These are phyloP conservation scores for Acer yangbiense DNA, from an alignment of 345 rosid genomes.

Conservation along the genomic window DNA sequence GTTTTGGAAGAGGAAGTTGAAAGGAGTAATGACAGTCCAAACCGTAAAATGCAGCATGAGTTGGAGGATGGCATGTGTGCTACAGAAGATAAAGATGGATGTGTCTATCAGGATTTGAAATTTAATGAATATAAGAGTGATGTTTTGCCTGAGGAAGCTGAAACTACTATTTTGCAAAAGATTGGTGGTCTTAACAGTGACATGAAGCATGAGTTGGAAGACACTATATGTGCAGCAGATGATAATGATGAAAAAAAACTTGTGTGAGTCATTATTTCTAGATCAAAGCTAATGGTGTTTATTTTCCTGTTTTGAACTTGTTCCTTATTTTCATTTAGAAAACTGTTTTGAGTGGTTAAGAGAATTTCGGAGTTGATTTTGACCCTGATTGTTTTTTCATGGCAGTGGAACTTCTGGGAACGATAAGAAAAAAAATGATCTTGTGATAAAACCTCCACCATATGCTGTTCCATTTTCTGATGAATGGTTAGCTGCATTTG, in stretches of 20 bases:
- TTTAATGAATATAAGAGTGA: neutral
- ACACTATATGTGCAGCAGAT: conserved; percentile 24
- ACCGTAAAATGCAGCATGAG: conserved; percentile 22
- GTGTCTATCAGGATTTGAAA: neutral
- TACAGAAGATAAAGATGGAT: neutral
- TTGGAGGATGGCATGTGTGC: neutral
- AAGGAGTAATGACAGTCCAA: conserved; percentile 19
- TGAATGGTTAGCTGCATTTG: conserved; percentile 91
- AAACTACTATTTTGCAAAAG: neutral
- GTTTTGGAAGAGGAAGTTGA: conserved; percentile 32
- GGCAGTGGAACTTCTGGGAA: conserved; percentile 41
- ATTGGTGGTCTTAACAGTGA: conserved; percentile 5
- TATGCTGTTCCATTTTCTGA: conserved; percentile 84
- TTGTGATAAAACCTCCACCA: conserved; percentile 53
- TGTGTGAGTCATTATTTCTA: conserved; percentile 42
- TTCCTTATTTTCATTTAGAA: neutral
- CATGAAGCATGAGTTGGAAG: conserved; percentile 2
- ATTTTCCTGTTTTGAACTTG: conserved; percentile 8
- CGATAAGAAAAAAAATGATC: conserved; percentile 47
- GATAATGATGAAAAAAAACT: conserved; percentile 29
- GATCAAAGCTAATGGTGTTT: conserved; percentile 17
- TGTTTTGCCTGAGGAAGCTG: conserved; percentile 5
- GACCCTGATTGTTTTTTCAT: conserved; percentile 13
- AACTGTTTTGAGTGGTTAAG: neutral
- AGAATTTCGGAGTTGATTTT: conserved; percentile 3